phyloP scores from a whole-genome alignment of 2,329 filamentous ascomycete species.

The Juglanconis sp. region DNA sequence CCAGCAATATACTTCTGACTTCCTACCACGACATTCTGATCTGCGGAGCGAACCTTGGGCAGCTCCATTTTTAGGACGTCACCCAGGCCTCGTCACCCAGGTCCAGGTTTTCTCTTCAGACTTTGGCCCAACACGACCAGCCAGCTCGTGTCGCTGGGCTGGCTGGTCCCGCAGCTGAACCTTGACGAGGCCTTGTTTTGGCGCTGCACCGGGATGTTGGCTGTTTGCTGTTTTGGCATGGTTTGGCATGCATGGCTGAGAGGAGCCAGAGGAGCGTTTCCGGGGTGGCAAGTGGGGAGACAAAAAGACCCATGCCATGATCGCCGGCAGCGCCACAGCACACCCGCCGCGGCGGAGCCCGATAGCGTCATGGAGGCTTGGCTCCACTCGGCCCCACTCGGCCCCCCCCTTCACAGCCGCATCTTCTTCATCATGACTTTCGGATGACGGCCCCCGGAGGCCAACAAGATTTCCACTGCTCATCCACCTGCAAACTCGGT shows the following conservation, averaged over 20 bases:
- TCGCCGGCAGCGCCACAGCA: background rate
- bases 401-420: background rate
- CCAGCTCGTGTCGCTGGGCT: background rate
- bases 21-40: slow-evolving; percentile 10
- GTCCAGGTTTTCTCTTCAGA: background rate
- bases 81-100: background rate
- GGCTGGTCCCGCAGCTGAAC: background rate
- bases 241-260: background rate
- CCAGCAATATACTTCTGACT: background rate
- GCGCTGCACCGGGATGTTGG: background rate
- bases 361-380: background rate
- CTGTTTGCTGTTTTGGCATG: background rate
- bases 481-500: too few relatives aligned
- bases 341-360: background rate
- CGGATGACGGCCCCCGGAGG: background rate
- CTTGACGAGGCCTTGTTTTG: background rate
- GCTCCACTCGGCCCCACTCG: background rate
- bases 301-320: background rate
- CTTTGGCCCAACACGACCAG: too few relatives aligned
- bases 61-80: slow-evolving; percentile 15
- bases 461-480: background rate
- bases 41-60: slow-evolving; percentile 10
- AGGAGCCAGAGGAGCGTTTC: too few relatives aligned
- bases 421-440: background rate
- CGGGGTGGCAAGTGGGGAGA: background rate